phyloP scores from a whole-genome alignment of 306 rosid species.

The Sicyos edulis region DNA sequence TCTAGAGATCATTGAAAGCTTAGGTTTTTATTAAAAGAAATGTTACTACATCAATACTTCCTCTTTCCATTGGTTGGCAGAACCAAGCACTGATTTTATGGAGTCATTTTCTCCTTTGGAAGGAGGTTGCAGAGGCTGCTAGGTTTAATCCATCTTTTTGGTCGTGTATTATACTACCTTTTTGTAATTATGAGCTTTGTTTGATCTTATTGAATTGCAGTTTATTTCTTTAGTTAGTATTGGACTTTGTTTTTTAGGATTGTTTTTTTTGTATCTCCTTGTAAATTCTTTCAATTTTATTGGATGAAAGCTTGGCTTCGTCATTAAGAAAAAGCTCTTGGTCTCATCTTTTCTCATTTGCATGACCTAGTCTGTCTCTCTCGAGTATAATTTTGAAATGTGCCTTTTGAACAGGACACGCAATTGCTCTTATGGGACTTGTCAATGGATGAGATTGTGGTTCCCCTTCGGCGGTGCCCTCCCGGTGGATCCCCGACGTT shows the following conservation, averaged over 20 bases:
- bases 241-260: neutral
- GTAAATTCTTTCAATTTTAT: neutral
- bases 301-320: neutral
- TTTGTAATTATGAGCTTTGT: neutral
- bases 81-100: neutral
- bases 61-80: neutral
- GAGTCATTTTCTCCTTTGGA: neutral
- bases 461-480: conserved; percentile 72
- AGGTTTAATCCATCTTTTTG: neutral
- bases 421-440: conserved; percentile 94
- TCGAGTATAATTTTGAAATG: neutral
- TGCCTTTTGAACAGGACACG: conserved; percentile 55
- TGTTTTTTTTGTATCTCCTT: too few species aligned
- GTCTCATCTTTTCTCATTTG: neutral
- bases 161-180: neutral
- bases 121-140: neutral
- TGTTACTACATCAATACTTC: neutral
- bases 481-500: conserved; percentile 92
- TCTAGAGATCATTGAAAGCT: neutral
- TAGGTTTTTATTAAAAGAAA: too few species aligned
- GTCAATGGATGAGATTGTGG: conserved; percentile 82
- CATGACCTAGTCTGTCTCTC: neutral
- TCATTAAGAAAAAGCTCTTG: neutral
- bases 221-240: neutral
- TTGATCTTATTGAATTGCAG: neutral